These are phyloP conservation scores for Mucor saturninus DNA, from an alignment of 371 early-diverging fungal species.

Conservation along the genomic window DNA sequence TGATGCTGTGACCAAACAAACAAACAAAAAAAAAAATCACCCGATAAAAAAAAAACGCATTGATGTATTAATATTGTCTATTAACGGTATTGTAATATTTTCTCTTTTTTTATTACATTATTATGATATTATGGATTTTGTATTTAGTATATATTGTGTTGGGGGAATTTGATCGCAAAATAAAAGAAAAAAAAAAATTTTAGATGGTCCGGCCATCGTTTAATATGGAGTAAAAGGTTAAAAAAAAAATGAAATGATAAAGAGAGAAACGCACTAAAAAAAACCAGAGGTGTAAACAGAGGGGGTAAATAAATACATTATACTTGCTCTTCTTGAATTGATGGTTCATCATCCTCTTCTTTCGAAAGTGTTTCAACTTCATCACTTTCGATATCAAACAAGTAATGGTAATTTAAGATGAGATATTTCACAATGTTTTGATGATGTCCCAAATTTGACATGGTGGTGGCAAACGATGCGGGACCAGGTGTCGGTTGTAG, in stretches of 20 bases:
- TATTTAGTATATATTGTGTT: neutral
- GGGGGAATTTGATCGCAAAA: neutral
- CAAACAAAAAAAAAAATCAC: neutral
- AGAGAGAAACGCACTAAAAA: too few species aligned
- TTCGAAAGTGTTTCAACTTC: conserved; percentile 22
- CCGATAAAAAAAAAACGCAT: neutral
- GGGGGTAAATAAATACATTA: neutral
- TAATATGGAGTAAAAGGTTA: neutral
- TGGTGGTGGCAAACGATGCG: conserved; percentile 76
- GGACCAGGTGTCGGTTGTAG: conserved; percentile 76
- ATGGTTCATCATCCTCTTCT: conserved; percentile 6
- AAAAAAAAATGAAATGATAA: neutral
- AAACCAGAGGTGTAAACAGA: neutral
- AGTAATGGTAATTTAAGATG: conserved; percentile 83
- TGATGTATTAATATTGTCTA: neutral
- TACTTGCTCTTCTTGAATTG: neutral
- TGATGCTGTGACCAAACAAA: too few species aligned
- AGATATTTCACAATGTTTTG: conserved; percentile 82
- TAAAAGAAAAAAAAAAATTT: neutral
- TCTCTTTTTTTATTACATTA: neutral
- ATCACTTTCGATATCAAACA: conserved; percentile 81
- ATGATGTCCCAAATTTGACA: conserved; percentile 83
- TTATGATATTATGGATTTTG: conserved; percentile 6
- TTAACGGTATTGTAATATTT: conserved; percentile 1
- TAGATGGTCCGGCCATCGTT: conserved; percentile 2